Evolutionary conservation across 179 eudicot species (phyloP).

Genomic region (Silene coronaria): DNA sequence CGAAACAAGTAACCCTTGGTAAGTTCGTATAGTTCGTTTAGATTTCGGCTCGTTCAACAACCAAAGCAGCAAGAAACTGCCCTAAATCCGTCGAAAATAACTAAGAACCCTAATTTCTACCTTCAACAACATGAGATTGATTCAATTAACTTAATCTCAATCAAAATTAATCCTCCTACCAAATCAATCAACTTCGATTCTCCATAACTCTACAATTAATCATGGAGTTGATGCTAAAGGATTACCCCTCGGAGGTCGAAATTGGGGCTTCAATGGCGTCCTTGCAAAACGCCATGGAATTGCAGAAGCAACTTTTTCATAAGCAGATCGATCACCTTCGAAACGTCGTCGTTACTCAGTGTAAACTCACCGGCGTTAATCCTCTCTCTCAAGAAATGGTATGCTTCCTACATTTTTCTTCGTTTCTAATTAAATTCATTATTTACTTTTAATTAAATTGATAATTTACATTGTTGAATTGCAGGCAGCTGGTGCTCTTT

Average conservation of each 20-base stretch:
- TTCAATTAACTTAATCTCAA: background rate
- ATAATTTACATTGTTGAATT: constrained; percentile 13
- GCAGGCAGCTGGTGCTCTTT: constrained; percentile 98
- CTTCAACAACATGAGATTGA: constrained; percentile 2
- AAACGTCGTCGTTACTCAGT: constrained; percentile 58
- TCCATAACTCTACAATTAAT: background rate
- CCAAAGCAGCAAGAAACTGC: background rate
- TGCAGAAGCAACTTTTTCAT: constrained; percentile 56
- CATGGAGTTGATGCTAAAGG: constrained; percentile 41
- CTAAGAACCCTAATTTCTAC: constrained; percentile 24
- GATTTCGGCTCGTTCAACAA: background rate
- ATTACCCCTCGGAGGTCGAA: constrained; percentile 38
- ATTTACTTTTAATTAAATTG: background rate
- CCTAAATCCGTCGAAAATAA: background rate
- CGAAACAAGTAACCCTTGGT: background rate
- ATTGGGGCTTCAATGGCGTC: constrained; percentile 39
- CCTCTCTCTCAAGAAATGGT: constrained; percentile 99
- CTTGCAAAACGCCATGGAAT: constrained; percentile 41
- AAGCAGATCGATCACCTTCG: constrained; percentile 66
- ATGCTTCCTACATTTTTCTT: background rate
- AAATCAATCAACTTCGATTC: constrained; percentile 3
- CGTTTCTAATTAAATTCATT: background rate
- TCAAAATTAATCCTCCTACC: background rate
- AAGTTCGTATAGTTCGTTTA: background rate
- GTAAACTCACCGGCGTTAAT: constrained; percentile 82